These are phyloP conservation scores for Vitellaria paradoxa DNA, from an alignment of 179 eudicot genomes.

Conservation along the genomic window DNA sequence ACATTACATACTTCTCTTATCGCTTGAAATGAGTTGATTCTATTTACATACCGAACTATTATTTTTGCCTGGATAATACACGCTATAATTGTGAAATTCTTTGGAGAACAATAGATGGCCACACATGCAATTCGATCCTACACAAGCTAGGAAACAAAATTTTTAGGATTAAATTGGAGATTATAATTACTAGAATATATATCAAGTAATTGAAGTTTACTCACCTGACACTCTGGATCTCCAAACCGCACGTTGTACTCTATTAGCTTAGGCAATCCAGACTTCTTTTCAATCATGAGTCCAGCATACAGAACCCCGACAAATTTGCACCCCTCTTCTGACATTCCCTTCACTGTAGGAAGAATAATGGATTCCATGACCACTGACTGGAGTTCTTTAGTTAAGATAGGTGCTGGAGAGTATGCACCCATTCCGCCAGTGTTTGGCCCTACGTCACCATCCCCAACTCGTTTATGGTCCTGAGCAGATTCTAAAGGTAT, in stretches of 20 bases:
- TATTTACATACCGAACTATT: background rate
- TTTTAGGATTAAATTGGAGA: background rate
- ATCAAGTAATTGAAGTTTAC: slow-evolving; percentile 13
- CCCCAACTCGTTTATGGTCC: slow-evolving; percentile 96
- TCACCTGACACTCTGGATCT: slow-evolving; percentile 97
- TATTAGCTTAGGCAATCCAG: slow-evolving; percentile 87
- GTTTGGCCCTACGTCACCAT: slow-evolving; percentile 91
- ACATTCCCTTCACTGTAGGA: slow-evolving; percentile 91
- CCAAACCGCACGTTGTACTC: slow-evolving; percentile 97
- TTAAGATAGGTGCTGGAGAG: slow-evolving; percentile 90
- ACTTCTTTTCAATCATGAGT: slow-evolving; percentile 92
- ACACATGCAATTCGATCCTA: background rate
- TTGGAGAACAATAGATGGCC: background rate
- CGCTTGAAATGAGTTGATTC: background rate
- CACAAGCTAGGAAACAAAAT: background rate
- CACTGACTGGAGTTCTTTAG: slow-evolving; percentile 64
- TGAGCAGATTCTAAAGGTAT: slow-evolving; percentile 93
- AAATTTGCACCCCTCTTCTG: slow-evolving; percentile 87
- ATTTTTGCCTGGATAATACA: too few relatives aligned
- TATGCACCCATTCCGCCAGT: slow-evolving; percentile 99
- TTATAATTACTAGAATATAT: background rate
- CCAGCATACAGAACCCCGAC: slow-evolving; percentile 95
- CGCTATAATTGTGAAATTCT: too few relatives aligned
- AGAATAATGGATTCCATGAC: slow-evolving; percentile 79
- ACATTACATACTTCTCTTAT: background rate